Percentiles rank a stretch among this genome's conserved stretches.
phyloP scores from a whole-genome alignment of 768 basidiomycete genomes.

The Asterophora lycoperdoides region DNA sequence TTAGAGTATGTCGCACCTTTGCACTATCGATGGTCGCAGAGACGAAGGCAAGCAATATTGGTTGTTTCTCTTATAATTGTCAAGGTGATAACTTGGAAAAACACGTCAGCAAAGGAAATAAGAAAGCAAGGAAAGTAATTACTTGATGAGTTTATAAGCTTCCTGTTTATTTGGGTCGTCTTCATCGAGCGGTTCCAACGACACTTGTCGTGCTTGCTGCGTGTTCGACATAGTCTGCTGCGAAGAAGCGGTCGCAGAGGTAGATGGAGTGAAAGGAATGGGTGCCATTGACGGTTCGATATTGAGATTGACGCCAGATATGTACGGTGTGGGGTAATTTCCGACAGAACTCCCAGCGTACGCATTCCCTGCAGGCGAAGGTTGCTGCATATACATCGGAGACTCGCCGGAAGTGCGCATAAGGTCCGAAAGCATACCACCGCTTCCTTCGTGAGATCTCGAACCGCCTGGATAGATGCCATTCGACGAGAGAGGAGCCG shows the following conservation, averaged over 20 bases:
- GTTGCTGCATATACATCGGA: constrained; percentile 56
- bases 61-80: constrained; percentile 83
- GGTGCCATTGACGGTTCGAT: constrained; percentile 51
- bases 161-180: constrained; percentile 70
- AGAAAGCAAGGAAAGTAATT: not conserved
- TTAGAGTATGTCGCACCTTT: constrained; percentile 46
- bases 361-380: constrained; percentile 36
- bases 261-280: constrained; percentile 42
- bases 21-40: constrained; percentile 82
- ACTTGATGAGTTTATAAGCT: constrained; percentile 82
- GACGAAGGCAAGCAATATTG: constrained; percentile 87
- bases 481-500: constrained; percentile 28
- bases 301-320: constrained; percentile 54
- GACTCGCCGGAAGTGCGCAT: constrained; percentile 51
- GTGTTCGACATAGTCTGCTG: constrained; percentile 32
- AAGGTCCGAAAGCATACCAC: constrained; percentile 56
- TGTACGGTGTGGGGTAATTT: constrained; percentile 45
- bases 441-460: constrained; percentile 38
- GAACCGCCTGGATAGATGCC: constrained; percentile 44
- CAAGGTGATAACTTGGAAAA: constrained; percentile 73
- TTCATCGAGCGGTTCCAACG: constrained; percentile 49
- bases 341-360: constrained; percentile 37
- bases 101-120: not conserved
- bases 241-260: constrained; percentile 22
- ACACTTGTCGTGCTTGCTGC: constrained; percentile 22